A percentile compares a stretch with the other conserved stretches of the same genome.
Conservation (phyloP, 2,329 filamentous ascomycete species). For the Nannizziopsis barbatae region DNA sequence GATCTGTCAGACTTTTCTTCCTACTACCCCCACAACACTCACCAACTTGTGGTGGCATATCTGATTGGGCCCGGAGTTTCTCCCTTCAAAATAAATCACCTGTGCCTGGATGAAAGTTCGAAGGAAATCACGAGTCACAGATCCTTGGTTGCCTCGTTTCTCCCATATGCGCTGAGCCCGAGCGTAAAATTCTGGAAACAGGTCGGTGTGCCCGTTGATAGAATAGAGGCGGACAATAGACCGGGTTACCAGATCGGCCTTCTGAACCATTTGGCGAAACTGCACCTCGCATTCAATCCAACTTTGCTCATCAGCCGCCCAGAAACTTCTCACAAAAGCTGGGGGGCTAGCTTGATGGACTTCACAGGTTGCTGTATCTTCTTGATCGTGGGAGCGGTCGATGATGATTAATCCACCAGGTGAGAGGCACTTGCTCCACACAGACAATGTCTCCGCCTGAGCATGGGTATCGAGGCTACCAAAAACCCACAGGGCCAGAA, state of each 20-base stretch:
- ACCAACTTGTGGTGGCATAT: no score
- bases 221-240: not conserved
- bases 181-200: no score
- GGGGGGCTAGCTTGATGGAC: not conserved
- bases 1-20: no score
- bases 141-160: not conserved
- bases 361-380: conserved; percentile 1
- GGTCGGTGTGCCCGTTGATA: not conserved
- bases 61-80: no score
- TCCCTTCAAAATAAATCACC: not conserved
- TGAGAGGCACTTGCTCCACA: not conserved
- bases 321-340: not conserved
- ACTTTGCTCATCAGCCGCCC: not conserved
- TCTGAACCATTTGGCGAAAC: not conserved
- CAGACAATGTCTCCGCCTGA: no score
- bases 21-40: no score
- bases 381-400: not conserved
- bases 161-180: conserved; percentile 1
- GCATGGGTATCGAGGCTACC: no score
- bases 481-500: no score
- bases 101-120: not conserved
- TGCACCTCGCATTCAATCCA: conserved; percentile 1
- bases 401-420: not conserved
- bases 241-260: not conserved
- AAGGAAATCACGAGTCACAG: not conserved